Base-by-base conservation (phyloP, 2,329 filamentous ascomycete genomes). In the Sporothrix pallida region DNA sequence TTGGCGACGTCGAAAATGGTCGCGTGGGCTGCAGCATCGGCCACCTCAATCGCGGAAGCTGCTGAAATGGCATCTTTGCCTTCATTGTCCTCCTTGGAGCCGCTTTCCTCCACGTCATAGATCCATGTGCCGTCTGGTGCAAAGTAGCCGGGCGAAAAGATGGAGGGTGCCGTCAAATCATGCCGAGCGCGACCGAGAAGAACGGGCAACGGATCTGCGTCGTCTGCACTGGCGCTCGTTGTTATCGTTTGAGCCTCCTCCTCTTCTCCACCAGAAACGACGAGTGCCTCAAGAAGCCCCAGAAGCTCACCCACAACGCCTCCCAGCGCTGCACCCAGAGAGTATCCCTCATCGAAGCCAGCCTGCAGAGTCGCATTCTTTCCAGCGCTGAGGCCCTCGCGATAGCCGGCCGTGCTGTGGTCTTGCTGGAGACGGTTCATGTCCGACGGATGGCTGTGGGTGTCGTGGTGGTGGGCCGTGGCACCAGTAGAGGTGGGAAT, bases 311-410 rank as follows among this genome's bases (percentile, higher is more conserved):
- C 96, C 0, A 90, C 91, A 42, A 87, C 86, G 76, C 92, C 81
- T 0, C 95, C 96, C 44, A 98, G 84, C 70, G 91, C 90, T 0
- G 94, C 95, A 13, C 96, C 96, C 0, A 98, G 86, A 15, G 90
- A 86, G 80, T 94, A 98, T 0, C 95, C 95, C 76, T 95, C 93
- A 80, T 99, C 96, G 79, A 99, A 98, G 0, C 95, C 95, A 15
- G 86, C 86, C 82, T 99, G 96, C 37, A 98, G 89, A 78, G 90
- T 92, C 67, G 86, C 83, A 37, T 88, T 88, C 81, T 98, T 98
- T 46, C 92, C 92, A 2, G 84, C 85, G 0, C 91, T 87, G 71
- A 98, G 88, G 62, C 95, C 96, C 78, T 98, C 95, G 74, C 95
- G 91, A 83, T 98, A 98, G 23, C 96, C 96, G 54, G 93, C 91